Conservation (phyloP, 1,284 basidiomycete species). For the Ganoderma multipileum region DNA sequence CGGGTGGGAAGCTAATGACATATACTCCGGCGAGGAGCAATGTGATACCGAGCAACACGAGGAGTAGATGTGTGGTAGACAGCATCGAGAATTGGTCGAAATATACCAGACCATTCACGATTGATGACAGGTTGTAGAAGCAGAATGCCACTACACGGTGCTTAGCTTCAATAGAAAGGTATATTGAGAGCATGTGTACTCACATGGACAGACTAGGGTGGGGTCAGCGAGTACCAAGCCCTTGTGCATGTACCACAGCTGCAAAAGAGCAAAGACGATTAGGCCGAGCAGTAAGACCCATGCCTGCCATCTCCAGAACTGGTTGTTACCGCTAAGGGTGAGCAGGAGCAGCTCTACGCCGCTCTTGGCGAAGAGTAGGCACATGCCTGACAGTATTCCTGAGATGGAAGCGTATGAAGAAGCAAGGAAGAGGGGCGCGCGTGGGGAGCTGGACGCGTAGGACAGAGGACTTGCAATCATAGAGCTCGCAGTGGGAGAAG, state of each 20-base stretch:
- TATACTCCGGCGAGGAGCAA: slow-evolving; percentile 90
- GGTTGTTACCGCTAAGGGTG: slow-evolving; percentile 82
- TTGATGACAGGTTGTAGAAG: slow-evolving; percentile 94
- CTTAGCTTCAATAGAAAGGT: not conserved
- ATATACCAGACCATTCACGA: slow-evolving; percentile 89
- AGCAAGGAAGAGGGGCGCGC: slow-evolving; percentile 75
- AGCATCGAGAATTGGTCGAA: slow-evolving; percentile 89
- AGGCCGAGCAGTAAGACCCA: slow-evolving; percentile 82
- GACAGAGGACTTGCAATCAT: slow-evolving; percentile 34
- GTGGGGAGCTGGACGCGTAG: slow-evolving; percentile 41
- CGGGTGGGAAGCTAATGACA: slow-evolving; percentile 80
- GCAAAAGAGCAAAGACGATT: slow-evolving; percentile 75
- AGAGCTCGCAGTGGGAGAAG: slow-evolving; percentile 37
- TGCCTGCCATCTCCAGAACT: slow-evolving; percentile 87
- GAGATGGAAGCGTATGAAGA: slow-evolving; percentile 91
- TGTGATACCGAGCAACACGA: slow-evolving; percentile 83
- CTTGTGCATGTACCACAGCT: slow-evolving; percentile 95
- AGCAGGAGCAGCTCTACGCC: slow-evolving; percentile 90
- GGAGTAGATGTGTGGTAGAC: slow-evolving; percentile 67
- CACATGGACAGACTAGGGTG: slow-evolving; percentile 89
- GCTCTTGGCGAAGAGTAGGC: slow-evolving; percentile 93
- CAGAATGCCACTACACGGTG: slow-evolving; percentile 82
- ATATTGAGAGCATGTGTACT: slow-evolving; percentile 40
- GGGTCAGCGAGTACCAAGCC: slow-evolving; percentile 86
- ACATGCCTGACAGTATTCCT: slow-evolving; percentile 94